Evolutionary conservation across 306 rosid species (phyloP).

Genomic region (Gynostemma pentaphyllum): DNA sequence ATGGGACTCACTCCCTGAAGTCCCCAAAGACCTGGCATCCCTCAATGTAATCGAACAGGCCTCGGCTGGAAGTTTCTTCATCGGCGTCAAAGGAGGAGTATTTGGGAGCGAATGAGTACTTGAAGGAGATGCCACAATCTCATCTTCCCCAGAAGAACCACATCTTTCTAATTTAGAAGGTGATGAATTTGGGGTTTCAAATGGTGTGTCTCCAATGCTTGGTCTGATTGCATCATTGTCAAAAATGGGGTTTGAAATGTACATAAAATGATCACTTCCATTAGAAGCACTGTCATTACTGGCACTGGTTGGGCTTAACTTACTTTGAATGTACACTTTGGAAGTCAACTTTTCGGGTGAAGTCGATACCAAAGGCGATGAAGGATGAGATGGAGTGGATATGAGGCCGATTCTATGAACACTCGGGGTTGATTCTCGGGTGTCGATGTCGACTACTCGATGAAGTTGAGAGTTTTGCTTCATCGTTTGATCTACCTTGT

Average conservation of each 20-base stretch:
- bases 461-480: conserved; percentile 29
- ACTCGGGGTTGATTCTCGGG: conserved; percentile 17
- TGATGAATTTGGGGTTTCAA: conserved; percentile 77
- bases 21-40: conserved; percentile 44
- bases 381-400: not conserved
- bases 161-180: conserved; percentile 49
- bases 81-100: conserved; percentile 75
- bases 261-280: conserved; percentile 39
- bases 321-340: not conserved
- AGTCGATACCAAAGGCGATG: not conserved
- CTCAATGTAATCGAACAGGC: conserved; percentile 65
- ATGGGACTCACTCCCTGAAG: conserved; percentile 62
- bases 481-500: conserved; percentile 25
- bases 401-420: not conserved
- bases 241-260: conserved; percentile 84
- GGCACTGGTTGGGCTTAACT: not conserved
- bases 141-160: conserved; percentile 36
- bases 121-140: conserved; percentile 9
- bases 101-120: conserved; percentile 17
- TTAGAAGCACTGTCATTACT: conserved; percentile 6
- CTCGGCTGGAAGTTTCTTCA: conserved; percentile 71
- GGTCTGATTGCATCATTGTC: conserved; percentile 36
- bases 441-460: conserved; percentile 34
- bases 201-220: conserved; percentile 38
- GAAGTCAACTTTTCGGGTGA: not conserved